Conservation (phyloP, 1,284 basidiomycete genomes). For the Pseudozyma sp. region DNA sequence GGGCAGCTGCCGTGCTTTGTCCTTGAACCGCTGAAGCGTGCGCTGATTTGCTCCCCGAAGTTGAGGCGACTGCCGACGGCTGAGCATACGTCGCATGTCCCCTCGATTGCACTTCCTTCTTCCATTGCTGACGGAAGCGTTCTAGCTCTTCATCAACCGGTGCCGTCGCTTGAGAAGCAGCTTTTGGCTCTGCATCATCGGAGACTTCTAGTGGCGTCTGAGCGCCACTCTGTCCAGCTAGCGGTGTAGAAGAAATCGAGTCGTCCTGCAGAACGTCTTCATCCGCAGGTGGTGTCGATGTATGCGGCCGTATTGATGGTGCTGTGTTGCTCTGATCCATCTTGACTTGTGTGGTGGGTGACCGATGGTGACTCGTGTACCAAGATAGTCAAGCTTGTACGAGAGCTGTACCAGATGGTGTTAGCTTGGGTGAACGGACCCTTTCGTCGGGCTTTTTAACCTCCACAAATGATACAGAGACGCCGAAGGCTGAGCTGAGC, state of each 20-base stretch:
- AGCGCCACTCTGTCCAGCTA: constrained; percentile 19
- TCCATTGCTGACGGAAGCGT: constrained; percentile 51
- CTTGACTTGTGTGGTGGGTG: constrained; percentile 1
- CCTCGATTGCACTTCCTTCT: constrained; percentile 43
- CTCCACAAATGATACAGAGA: constrained; percentile 2
- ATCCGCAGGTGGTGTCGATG: not conserved
- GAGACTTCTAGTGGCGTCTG: constrained; percentile 26
- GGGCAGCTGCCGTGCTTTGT: not conserved
- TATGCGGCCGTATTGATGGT: constrained; percentile 19
- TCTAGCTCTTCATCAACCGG: constrained; percentile 50
- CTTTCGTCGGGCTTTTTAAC: not conserved
- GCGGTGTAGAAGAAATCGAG: constrained; percentile 27
- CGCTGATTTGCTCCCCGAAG: not conserved
- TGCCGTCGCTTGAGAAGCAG: not conserved
- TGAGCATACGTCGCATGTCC: constrained; percentile 24
- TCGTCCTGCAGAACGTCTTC: constrained; percentile 2
- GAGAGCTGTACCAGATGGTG: not conserved
- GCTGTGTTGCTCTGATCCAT: constrained; percentile 21
- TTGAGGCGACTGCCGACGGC: constrained; percentile 2
- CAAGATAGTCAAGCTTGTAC: not conserved
- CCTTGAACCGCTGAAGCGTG: not conserved
- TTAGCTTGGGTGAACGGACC: constrained; percentile 15
- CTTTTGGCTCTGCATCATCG: constrained; percentile 1
- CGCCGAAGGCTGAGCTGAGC: constrained; percentile 4
- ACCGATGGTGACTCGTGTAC: not conserved